Conservation (phyloP, 306 rosid species). For the Glycine tomentella region DNA sequence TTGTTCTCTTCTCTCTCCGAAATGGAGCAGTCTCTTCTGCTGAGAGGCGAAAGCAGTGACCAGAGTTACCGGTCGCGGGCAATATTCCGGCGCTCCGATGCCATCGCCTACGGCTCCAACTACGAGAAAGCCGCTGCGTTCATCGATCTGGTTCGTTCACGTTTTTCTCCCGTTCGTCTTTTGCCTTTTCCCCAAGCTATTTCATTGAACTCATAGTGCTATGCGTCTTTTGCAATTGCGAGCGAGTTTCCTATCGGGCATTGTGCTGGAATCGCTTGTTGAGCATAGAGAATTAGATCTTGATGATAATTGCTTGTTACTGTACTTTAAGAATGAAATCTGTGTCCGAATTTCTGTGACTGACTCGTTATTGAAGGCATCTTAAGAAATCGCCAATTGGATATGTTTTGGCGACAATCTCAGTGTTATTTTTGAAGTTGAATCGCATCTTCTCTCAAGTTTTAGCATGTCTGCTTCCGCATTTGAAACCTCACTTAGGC, state of each 20-base stretch:
- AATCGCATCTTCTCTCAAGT: background rate
- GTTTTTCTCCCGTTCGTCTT: background rate
- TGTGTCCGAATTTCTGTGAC: background rate
- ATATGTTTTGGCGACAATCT: slow-evolving; percentile 3
- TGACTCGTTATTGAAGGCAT: background rate
- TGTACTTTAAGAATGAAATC: slow-evolving; percentile 6
- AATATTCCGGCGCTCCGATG: slow-evolving; percentile 61
- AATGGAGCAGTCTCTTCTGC: slow-evolving; percentile 79
- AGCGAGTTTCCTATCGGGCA: slow-evolving; percentile 23
- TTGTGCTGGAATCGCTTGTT: background rate
- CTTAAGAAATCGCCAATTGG: background rate
- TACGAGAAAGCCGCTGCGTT: slow-evolving; percentile 89
- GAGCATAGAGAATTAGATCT: slow-evolving; percentile 29
- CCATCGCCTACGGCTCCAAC: slow-evolving; percentile 72
- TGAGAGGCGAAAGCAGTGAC: slow-evolving; percentile 67
- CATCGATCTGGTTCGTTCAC: slow-evolving; percentile 78
- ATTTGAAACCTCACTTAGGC: no score
- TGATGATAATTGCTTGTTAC: slow-evolving; percentile 9
- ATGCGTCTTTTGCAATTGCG: background rate
- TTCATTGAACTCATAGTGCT: background rate
- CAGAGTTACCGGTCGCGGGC: slow-evolving; percentile 25
- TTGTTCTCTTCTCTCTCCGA: background rate
- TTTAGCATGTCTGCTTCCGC: no score
- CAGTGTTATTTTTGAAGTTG: slow-evolving; percentile 22
- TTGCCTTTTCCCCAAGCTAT: background rate